A percentile compares a stretch with the other conserved stretches of the same genome.
Evolutionary conservation across 768 basidiomycete genomes (phyloP).

Genomic region (Pisolithus tinctorius): DNA sequence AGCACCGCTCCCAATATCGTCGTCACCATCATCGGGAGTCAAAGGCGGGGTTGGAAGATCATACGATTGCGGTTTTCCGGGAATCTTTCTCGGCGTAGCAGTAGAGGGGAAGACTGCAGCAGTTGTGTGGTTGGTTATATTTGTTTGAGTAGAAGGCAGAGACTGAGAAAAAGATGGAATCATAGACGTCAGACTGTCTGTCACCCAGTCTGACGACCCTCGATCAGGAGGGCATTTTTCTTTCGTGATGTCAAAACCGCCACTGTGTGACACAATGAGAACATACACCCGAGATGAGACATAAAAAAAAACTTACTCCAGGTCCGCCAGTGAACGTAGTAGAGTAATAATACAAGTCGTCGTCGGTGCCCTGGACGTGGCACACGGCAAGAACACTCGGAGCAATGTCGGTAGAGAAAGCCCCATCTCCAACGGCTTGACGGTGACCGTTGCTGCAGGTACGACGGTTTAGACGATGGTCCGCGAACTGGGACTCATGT

Average conservation of each 20-base stretch:
- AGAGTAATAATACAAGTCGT: constrained; percentile 86
- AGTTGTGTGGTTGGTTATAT: constrained; percentile 13
- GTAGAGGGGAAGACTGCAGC: constrained; percentile 19
- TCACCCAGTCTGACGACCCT: constrained; percentile 96
- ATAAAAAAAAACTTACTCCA: constrained; percentile 47
- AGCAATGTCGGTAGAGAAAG: constrained; percentile 69
- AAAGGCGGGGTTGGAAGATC: constrained; percentile 66
- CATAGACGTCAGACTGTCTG: constrained; percentile 77
- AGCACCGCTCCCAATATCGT: constrained; percentile 38
- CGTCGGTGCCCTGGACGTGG: constrained; percentile 71
- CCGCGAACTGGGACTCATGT: not conserved
- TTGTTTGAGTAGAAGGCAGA: constrained; percentile 25
- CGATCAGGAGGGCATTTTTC: constrained; percentile 91
- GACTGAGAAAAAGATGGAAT: constrained; percentile 36
- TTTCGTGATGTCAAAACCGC: constrained; percentile 91
- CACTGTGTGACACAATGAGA: constrained; percentile 43
- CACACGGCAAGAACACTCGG: constrained; percentile 82
- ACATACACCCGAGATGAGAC: not conserved
- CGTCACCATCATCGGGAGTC: constrained; percentile 68
- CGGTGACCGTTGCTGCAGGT: constrained; percentile 71
- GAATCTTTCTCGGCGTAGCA: constrained; percentile 38
- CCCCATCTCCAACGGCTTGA: constrained; percentile 97
- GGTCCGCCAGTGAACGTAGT: constrained; percentile 93
- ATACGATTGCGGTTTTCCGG: constrained; percentile 32
- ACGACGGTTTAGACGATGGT: constrained; percentile 10